Evolutionary conservation across 2,329 filamentous ascomycete genomes (phyloP).

Genomic region (Penicillium sp.): DNA sequence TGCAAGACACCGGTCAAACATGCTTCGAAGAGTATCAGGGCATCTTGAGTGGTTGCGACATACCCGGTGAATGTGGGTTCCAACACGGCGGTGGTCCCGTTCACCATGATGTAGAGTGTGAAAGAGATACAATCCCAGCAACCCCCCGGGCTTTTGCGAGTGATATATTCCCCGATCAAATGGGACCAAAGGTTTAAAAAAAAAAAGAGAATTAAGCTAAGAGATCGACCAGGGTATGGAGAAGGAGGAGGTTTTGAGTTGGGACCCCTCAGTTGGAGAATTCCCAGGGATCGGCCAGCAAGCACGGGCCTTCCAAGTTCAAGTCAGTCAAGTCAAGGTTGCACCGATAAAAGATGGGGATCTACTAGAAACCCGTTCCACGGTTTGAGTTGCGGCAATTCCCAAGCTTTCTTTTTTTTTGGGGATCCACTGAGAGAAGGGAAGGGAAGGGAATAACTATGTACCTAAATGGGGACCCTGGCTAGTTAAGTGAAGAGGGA

Average conservation of each 20-base stretch:
- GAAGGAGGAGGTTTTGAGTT: constrained; percentile 24
- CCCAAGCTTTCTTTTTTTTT: constrained; percentile 21
- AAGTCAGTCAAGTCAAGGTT: constrained; percentile 23
- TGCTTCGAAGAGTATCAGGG: constrained; percentile 75
- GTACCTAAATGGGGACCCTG: not conserved
- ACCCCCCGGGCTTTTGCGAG: constrained; percentile 1
- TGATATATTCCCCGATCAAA: constrained; percentile 7
- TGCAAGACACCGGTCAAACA: constrained; percentile 67
- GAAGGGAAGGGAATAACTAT: constrained; percentile 3
- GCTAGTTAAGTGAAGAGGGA: not conserved
- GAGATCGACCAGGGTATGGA: constrained; percentile 32
- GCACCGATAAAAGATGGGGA: constrained; percentile 24
- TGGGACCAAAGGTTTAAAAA: constrained; percentile 1
- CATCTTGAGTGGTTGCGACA: constrained; percentile 69
- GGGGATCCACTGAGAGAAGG: constrained; percentile 10
- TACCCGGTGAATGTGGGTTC: constrained; percentile 66
- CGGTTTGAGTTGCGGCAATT: constrained; percentile 29
- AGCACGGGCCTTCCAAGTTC: constrained; percentile 19
- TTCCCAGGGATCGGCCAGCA: constrained; percentile 21
- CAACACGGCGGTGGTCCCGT: constrained; percentile 49
- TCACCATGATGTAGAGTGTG: constrained; percentile 36
- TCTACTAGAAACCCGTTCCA: constrained; percentile 24
- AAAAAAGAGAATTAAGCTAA: constrained; percentile 22
- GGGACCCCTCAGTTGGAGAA: constrained; percentile 20
- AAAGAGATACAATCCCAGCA: constrained; percentile 5